A percentile compares a stretch with the other conserved stretches of the same genome.
phyloP scores from a whole-genome alignment of 75 land plant species.

The Selaginella tamariscina region DNA sequence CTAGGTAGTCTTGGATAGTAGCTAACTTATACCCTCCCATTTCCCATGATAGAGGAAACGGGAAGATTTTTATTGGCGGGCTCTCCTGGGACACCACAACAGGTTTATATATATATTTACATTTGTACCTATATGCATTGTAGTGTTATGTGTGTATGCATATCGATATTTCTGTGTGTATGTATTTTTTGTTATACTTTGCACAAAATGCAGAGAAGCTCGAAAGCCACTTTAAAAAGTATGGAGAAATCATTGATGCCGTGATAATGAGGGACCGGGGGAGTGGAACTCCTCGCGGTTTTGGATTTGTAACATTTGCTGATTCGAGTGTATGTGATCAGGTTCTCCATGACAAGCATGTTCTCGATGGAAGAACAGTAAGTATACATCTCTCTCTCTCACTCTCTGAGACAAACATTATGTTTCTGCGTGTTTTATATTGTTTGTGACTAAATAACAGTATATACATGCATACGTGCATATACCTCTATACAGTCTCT shows the following conservation, averaged over 20 bases:
- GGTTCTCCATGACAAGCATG: conserved; percentile 63
- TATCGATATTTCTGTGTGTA: not conserved
- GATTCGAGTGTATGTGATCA: conserved; percentile 75
- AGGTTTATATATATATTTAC: conserved; percentile 22
- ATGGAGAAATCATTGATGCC: conserved; percentile 70
- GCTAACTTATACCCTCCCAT: not conserved
- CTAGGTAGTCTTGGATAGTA: not conserved
- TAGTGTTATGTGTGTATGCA: not conserved
- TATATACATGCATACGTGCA: no score
- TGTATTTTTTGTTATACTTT: not conserved
- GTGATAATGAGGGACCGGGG: conserved; percentile 76
- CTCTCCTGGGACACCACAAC: conserved; percentile 49
- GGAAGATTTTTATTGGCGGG: conserved; percentile 78
- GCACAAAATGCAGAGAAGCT: conserved; percentile 38
- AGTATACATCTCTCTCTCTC: no score
- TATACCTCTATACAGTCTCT: no score
- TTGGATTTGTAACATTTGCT: conserved; percentile 84
- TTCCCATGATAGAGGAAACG: conserved; percentile 15
- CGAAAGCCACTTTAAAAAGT: conserved; percentile 64
- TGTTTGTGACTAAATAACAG: not conserved
- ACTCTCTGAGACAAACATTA: no score
- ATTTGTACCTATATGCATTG: not conserved
- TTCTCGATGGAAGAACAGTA: conserved; percentile 78
- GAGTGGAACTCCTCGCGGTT: conserved; percentile 78
- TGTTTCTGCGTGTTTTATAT: not conserved